Percentiles rank a stretch among this genome's conserved stretches.
Conservation (phyloP, 768 basidiomycete genomes). For the Russula compacta region DNA sequence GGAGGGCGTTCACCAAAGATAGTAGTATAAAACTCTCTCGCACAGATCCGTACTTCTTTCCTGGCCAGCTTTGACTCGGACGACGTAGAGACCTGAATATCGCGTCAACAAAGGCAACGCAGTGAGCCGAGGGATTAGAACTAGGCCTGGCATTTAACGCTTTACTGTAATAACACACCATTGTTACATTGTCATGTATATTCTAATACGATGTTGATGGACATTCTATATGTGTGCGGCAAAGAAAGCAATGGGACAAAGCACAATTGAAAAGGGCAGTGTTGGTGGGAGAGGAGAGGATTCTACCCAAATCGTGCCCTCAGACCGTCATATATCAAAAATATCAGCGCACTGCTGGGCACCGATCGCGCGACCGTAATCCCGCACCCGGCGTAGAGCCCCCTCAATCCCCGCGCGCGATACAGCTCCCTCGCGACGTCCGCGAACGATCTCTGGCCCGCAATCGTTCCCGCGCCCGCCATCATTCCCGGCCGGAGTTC, state of each 20-base stretch:
- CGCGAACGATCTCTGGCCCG: constrained; percentile 38
- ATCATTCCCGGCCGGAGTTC: constrained; percentile 52
- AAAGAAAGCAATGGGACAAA: background rate
- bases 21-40: too few species aligned
- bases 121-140: too few species aligned
- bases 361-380: constrained; percentile 80
- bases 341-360: constrained; percentile 88
- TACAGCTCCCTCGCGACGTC: constrained; percentile 63
- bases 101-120: too few species aligned
- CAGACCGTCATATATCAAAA: constrained; percentile 83
- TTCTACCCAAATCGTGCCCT: constrained; percentile 39
- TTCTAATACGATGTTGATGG: background rate
- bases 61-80: too few species aligned
- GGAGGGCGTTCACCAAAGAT: too few species aligned
- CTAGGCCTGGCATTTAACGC: background rate
- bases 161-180: background rate
- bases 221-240: background rate
- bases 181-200: background rate
- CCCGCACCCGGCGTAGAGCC: constrained; percentile 89
- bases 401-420: constrained; percentile 61
- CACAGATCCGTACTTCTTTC: too few species aligned
- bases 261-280: background rate
- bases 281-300: background rate
- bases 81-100: too few species aligned
- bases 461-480: constrained; percentile 29